Percentiles rank a stretch among this genome's conserved stretches.
Conservation (phyloP, 2,329 filamentous ascomycete species). For the Beauveria australis region DNA sequence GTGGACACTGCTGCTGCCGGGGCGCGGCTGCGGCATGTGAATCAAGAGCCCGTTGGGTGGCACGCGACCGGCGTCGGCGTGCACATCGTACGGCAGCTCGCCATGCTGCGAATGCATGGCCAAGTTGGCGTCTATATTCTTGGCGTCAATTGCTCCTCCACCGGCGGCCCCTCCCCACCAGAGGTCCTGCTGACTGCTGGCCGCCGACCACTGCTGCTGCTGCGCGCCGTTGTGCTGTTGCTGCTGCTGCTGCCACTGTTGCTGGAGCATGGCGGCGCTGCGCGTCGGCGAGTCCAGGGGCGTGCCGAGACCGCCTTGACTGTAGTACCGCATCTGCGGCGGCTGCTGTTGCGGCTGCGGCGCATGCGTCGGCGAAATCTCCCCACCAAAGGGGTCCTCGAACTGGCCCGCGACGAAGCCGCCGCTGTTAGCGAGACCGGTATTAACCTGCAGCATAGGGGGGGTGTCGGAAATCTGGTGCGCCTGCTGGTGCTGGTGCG, state of each 20-base stretch:
- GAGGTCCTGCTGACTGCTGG: conserved; percentile 14
- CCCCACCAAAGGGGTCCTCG: conserved; percentile 31
- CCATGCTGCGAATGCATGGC: conserved; percentile 13
- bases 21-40: conserved; percentile 42
- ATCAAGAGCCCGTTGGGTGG: conserved; percentile 38
- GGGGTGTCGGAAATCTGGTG: conserved; percentile 13
- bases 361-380: conserved; percentile 18
- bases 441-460: conserved; percentile 18
- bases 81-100: conserved; percentile 10
- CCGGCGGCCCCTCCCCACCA: conserved; percentile 22
- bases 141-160: conserved; percentile 21
- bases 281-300: conserved; percentile 31
- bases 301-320: conserved; percentile 25
- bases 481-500: not conserved
- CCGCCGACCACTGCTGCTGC: not conserved
- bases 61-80: conserved; percentile 9
- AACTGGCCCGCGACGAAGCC: conserved; percentile 29
- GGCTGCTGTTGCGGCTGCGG: conserved; percentile 12
- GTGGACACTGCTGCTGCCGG: conserved; percentile 22
- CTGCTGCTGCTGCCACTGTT: conserved; percentile 14
- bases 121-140: conserved; percentile 26
- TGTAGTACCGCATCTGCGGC: conserved; percentile 22
- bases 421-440: conserved; percentile 15
- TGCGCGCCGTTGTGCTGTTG: not conserved
- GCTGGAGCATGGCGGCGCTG: conserved; percentile 17